Base-by-base conservation (phyloP, 768 basidiomycete species). In the Russula abietina region DNA sequence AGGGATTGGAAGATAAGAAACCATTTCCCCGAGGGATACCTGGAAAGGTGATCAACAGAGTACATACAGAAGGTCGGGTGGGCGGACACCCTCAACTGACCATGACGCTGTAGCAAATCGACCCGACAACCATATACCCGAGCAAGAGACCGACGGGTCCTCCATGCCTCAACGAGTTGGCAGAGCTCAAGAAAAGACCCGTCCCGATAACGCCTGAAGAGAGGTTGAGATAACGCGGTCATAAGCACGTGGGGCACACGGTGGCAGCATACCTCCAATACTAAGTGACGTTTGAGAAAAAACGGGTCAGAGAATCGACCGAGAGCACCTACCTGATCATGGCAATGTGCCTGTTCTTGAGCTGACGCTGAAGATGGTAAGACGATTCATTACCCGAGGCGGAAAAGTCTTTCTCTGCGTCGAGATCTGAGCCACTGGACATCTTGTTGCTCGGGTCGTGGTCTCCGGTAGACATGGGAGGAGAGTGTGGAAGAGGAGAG, bases 111-210 rank as follows among this genome's bases (percentile, higher is more conserved):
- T 83, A 86, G 63, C 87, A 88, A 56, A 91, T 82, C 0, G 83
- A 74, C 11, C 89, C 89, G 73, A 92, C 78, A 17, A 73, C 65
- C 0, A 77, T 63, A 69, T 89, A 93, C 14, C 90, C 91, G 2
- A 93, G 80, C 8, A 91, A 71, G 9, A 93, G 79, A 70, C 87
- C 91, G 46, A 87, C 72, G 1, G 91, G 91, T 9, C 89, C 89
- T 53, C 88, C 89, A 53, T 79, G 71, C 26, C 68, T 57, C 12
- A 83, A 70, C 14, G 82, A 73, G 22, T 66, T 73, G 6, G 79
- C 82, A 11, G 88, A 88, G 19, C 87, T 64, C 50, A 67, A 49
- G 57, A 68, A 68, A 14, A 67, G 53, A 48, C 65, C 67, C 10
- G 79, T 80, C 39, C 81, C 80, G 58, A 80, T 80, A 38, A 79